Evolutionary conservation across 2,329 filamentous ascomycete species (phyloP), one percentile per base, ranked within the genome.

Genomic region (Pseudogymnoascus sp.): DNA sequence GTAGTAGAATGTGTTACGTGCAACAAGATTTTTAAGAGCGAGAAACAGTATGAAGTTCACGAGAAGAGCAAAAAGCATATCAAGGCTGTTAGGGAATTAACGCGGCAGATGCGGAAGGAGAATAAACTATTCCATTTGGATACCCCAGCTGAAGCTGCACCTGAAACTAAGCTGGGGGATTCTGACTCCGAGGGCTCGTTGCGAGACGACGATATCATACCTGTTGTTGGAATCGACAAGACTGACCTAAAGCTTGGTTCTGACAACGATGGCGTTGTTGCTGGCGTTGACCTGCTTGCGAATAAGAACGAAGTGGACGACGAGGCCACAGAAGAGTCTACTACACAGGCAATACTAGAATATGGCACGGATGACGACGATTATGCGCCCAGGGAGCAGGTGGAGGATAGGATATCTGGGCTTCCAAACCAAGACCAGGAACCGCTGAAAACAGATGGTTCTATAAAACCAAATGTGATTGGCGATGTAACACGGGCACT

Each of bases 1-100:
- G 81, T 83, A 41, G 66, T 70, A 64, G 86, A 86, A 68, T 97
- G 94, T 71, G 82, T 88, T 2, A 83, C 85, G 4, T 97, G 94
- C 74, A 82, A 85, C 66, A 90, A 89, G 66, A 81, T 76, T 0
- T 99, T 97, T 75, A 84, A 97, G 75, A 97, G 92, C 69, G 89
- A 96, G 71, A 92, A 91, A 66, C 93, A 97, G 71, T 92, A 89
- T 64, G 86, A 95, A 69, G 87, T 89, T 2, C 94, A 99, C 69
- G 92, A 97, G 76, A 91, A 88, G 76, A 97, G 93, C 79, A 99
- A 96, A 74, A 99, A 97, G 75, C 94, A 99, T 70, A 75, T 87
- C 64, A 97, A 96, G 72, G 88, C 91, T 2, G 81, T 97, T 5
- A 87, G 92, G 66, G 84, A 92, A 64, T 75, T 99, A 39, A 85